Conservation (phyloP, 108 stramenopile genomes). For the Pseudonitzschia multiseries region DNA sequence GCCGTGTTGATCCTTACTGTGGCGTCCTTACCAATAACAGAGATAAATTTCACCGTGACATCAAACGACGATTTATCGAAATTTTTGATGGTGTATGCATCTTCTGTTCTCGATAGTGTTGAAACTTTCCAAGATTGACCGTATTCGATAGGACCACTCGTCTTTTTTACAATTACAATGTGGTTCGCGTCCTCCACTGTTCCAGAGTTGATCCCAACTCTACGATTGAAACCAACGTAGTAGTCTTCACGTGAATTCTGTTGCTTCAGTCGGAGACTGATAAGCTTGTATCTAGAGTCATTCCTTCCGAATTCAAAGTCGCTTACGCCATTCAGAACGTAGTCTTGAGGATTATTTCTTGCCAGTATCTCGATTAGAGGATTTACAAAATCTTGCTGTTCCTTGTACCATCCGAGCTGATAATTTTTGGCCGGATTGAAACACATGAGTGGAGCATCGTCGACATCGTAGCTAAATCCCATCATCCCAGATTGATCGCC, state of each 20-base stretch:
- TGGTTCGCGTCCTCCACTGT: constrained; percentile 41
- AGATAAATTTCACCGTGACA: constrained; percentile 4
- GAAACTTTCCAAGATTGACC: constrained; percentile 13
- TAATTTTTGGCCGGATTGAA: constrained; percentile 66
- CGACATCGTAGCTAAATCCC: not conserved
- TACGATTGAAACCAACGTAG: constrained; percentile 46
- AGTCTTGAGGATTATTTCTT: not conserved
- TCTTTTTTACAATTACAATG: constrained; percentile 29
- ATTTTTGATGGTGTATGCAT: constrained; percentile 14
- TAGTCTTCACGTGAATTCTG: constrained; percentile 22
- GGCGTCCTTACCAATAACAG: constrained; percentile 1
- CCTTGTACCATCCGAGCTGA: constrained; percentile 60
- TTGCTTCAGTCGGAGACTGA: constrained; percentile 4
- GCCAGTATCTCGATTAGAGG: not conserved
- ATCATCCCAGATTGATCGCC: constrained; percentile 56
- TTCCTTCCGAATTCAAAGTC: constrained; percentile 1
- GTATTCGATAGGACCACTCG: constrained; percentile 9
- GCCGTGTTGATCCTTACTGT: not conserved
- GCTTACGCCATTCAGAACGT: constrained; percentile 4
- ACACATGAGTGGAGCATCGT: constrained; percentile 31
- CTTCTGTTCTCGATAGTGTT: not conserved
- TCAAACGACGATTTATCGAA: constrained; percentile 3
- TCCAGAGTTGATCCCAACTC: constrained; percentile 11
- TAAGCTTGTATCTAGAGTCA: not conserved
- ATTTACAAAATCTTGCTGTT: constrained; percentile 22